Evolutionary conservation across 495 filamentous ascomycete species (phyloP).

Genomic region (Penicillium paradoxum): DNA sequence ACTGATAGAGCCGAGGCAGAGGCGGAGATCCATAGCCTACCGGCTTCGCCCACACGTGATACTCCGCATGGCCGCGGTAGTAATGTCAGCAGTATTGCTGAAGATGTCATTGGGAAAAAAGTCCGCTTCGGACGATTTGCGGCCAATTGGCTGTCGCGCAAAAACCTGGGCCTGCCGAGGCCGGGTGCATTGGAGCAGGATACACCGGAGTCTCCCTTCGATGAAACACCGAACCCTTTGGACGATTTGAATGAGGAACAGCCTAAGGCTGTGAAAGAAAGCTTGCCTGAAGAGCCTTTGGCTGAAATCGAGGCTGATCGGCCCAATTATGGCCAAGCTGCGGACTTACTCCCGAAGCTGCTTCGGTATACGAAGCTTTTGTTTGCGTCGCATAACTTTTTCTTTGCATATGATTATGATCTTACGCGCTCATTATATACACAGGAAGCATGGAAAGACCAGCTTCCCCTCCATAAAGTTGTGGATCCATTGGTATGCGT

Average conservation of each 20-base stretch:
- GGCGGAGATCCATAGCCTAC: conserved; percentile 30
- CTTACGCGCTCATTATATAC: conserved; percentile 63
- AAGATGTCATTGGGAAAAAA: conserved; percentile 76
- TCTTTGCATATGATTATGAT: conserved; percentile 88
- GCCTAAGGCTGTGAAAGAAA: conserved; percentile 5
- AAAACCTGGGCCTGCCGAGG: conserved; percentile 59
- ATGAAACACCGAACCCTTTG: conserved; percentile 14
- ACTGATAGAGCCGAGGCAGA: conserved; percentile 32
- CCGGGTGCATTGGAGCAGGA: conserved; percentile 29
- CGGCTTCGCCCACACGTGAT: conserved; percentile 27
- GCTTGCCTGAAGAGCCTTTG: conserved; percentile 20
- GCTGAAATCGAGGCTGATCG: conserved; percentile 30
- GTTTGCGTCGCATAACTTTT: conserved; percentile 80
- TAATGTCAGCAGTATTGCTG: conserved; percentile 58
- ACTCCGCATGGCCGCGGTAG: conserved; percentile 16
- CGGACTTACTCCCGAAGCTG: conserved; percentile 72
- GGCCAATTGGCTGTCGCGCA: conserved; percentile 80
- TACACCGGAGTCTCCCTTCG: conserved; percentile 17
- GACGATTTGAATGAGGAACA: conserved; percentile 10
- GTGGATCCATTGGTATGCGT: conserved; percentile 66
- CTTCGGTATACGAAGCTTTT: conserved; percentile 75
- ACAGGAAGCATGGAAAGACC: conserved; percentile 34
- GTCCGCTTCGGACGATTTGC: conserved; percentile 85
- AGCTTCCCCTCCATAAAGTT: conserved; percentile 59
- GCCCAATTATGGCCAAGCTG: conserved; percentile 19